Evolutionary conservation across 768 basidiomycete genomes (phyloP).

Genomic region (Termitomyces titanicus): DNA sequence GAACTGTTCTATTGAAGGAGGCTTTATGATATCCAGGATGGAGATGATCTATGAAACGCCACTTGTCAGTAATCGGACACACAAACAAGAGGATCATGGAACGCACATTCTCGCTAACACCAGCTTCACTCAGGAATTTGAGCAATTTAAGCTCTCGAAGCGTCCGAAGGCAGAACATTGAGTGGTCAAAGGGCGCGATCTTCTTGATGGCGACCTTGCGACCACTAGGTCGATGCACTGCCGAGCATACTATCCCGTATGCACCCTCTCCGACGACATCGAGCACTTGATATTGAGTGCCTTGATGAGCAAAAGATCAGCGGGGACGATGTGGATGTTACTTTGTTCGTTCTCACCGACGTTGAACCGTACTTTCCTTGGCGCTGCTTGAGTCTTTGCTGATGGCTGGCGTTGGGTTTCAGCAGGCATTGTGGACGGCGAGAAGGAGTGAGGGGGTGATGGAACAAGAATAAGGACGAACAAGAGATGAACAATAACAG

Average conservation of each 20-base stretch:
- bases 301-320: constrained; percentile 27
- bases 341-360: constrained; percentile 48
- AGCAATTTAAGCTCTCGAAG: constrained; percentile 81
- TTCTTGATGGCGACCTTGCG: constrained; percentile 97
- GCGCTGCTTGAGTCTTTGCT: constrained; percentile 44
- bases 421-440: constrained; percentile 25
- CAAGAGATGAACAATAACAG: constrained; percentile 13
- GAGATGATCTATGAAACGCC: constrained; percentile 66
- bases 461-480: constrained; percentile 15
- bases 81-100: background rate
- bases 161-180: constrained; percentile 93
- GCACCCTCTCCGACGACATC: constrained; percentile 90
- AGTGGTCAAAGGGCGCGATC: constrained; percentile 92
- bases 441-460: constrained; percentile 11
- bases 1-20: constrained; percentile 74
- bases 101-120: constrained; percentile 83
- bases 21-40: constrained; percentile 86
- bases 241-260: constrained; percentile 94
- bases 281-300: constrained; percentile 79
- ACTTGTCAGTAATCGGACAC: constrained; percentile 6
- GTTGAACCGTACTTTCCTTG: constrained; percentile 86
- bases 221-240: constrained; percentile 79
- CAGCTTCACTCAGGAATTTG: constrained; percentile 83
- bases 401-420: constrained; percentile 25
- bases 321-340: constrained; percentile 1